A percentile compares a stretch with the other conserved stretches of the same genome.
phyloP scores from a whole-genome alignment of 2,329 filamentous ascomycete species.

The Arachnomyces sp. region DNA sequence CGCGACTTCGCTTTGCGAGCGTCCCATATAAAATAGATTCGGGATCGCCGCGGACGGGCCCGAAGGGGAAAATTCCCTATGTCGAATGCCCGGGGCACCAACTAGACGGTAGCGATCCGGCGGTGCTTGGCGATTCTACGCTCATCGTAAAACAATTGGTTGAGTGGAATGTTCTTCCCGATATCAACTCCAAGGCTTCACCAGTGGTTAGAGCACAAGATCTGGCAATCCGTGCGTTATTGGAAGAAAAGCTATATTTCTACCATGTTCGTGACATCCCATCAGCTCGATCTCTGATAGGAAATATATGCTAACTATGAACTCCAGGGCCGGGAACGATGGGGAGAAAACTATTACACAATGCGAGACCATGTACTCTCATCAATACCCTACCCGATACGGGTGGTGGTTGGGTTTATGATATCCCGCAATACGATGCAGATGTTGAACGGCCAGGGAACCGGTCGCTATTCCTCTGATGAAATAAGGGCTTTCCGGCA shows the following conservation, averaged over 20 bases:
- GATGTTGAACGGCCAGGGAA: slow-evolving; percentile 52
- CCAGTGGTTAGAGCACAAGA: slow-evolving; percentile 40
- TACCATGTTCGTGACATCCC: slow-evolving; percentile 36
- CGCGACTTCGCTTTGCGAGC: slow-evolving; percentile 49
- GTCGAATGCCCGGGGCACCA: slow-evolving; percentile 26
- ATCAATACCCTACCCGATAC: slow-evolving; percentile 46
- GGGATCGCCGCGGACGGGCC: slow-evolving; percentile 42
- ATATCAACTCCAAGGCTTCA: slow-evolving; percentile 43
- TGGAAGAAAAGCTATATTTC: slow-evolving; percentile 57
- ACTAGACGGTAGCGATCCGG: slow-evolving; percentile 7
- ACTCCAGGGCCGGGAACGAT: slow-evolving; percentile 44
- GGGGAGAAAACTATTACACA: slow-evolving; percentile 52
- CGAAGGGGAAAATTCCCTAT: slow-evolving; percentile 57
- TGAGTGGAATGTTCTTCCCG: slow-evolving; percentile 33
- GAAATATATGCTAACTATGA: not conserved
- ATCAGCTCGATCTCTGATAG: not conserved
- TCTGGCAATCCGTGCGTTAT: slow-evolving; percentile 45
- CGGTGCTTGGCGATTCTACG: slow-evolving; percentile 44
- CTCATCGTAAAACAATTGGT: slow-evolving; percentile 47
- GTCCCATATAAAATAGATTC: slow-evolving; percentile 40
- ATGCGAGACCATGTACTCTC: slow-evolving; percentile 49
- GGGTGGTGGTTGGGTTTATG: slow-evolving; percentile 45
- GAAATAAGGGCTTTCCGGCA: slow-evolving; percentile 41
- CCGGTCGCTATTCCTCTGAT: slow-evolving; percentile 42
- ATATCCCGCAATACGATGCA: slow-evolving; percentile 37